These are phyloP conservation scores for Citrus sp. DNA, from an alignment of 345 rosid species.

Conservation along the genomic window DNA sequence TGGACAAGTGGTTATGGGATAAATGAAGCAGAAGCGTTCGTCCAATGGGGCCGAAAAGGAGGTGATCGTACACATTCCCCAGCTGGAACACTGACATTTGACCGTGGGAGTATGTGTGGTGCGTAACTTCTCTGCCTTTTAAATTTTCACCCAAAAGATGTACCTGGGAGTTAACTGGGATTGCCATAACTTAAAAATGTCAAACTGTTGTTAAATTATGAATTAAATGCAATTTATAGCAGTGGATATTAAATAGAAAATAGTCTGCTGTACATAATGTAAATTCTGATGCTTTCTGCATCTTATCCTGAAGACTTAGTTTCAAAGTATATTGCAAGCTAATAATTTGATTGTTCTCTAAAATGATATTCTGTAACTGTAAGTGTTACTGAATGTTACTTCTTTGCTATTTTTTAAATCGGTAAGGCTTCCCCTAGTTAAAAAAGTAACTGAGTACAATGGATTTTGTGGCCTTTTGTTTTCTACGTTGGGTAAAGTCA, in stretches of 20 bases:
- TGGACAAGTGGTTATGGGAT: constrained; percentile 78
- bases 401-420: background rate
- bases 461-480: background rate
- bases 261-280: background rate
- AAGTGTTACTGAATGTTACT: background rate
- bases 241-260: background rate
- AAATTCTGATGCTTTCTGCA: background rate
- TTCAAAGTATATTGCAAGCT: background rate
- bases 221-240: background rate
- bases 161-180: background rate
- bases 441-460: background rate
- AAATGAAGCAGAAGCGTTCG: constrained; percentile 52
- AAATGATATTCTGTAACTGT: no score
- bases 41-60: constrained; percentile 61
- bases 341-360: background rate
- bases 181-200: background rate
- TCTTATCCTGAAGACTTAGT: background rate
- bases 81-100: constrained; percentile 59
- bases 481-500: background rate
- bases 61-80: constrained; percentile 36
- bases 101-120: constrained; percentile 57
- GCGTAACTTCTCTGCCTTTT: constrained; percentile 8
- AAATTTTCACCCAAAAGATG: background rate
- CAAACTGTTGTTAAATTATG: background rate
- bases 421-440: background rate